Conservation (phyloP, 2,329 filamentous ascomycete genomes). For the Colletotrichum camelliae region DNA sequence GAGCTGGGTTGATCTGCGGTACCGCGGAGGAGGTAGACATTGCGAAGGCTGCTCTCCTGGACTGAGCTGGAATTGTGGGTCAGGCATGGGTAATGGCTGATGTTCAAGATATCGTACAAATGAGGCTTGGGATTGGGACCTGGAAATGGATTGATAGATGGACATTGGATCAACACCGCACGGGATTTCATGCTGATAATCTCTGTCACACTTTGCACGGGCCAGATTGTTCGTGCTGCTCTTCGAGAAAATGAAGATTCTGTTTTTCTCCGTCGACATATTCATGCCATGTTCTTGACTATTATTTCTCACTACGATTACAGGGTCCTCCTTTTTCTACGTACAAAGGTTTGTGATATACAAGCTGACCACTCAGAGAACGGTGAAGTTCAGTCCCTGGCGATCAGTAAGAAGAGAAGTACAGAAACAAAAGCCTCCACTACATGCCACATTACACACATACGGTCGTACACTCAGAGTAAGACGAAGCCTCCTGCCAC, state of each 20-base stretch:
- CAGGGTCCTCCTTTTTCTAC: not conserved
- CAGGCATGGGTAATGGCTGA: too few species aligned
- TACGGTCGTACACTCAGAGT: not conserved
- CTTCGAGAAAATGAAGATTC: not conserved
- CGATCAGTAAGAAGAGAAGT: not conserved
- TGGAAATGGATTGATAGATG: not conserved
- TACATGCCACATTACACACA: not conserved
- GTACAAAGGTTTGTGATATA: not conserved
- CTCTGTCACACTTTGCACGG: not conserved
- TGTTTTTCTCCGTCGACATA: not conserved
- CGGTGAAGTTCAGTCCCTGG: not conserved
- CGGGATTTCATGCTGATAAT: not conserved
- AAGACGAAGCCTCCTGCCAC: not conserved
- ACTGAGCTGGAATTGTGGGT: not conserved
- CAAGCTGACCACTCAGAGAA: not conserved
- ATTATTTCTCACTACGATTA: not conserved
- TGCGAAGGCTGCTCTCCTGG: slow-evolving; percentile 29
- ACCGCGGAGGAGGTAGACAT: slow-evolving; percentile 52
- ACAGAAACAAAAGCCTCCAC: not conserved
- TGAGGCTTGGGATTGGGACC: not conserved
- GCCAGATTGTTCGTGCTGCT: not conserved
- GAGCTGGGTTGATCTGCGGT: slow-evolving; percentile 56
- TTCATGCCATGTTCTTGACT: not conserved
- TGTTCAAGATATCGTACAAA: not conserved
- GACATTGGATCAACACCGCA: not conserved